phyloP scores from a whole-genome alignment of 208 protist species.

The Acanthamoeba castellanii region DNA sequence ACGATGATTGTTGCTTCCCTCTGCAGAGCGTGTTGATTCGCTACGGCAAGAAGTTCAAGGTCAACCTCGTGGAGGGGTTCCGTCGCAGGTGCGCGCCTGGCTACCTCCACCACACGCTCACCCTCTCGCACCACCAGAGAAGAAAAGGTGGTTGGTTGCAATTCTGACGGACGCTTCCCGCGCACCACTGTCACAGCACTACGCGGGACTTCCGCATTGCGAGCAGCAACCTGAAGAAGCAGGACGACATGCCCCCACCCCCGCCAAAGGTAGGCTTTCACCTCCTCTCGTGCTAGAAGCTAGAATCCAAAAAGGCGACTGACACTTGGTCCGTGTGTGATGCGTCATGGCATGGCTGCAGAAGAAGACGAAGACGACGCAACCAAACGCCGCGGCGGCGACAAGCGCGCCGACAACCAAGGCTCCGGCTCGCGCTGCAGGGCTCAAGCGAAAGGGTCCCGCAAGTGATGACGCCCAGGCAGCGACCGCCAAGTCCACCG shows the following conservation, averaged over 20 bases:
- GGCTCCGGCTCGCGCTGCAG: background rate
- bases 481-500: background rate
- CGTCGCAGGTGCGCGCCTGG: background rate
- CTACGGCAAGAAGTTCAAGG: conserved; percentile 65
- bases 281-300: background rate
- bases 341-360: background rate
- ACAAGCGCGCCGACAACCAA: background rate
- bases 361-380: conserved; percentile 45
- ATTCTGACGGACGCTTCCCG: too few species aligned
- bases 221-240: conserved; percentile 7
- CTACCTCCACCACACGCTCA: background rate
- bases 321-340: background rate
- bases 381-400: background rate
- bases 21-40: conserved; percentile 46
- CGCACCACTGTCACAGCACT: background rate
- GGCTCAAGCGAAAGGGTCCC: conserved; percentile 43
- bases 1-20: background rate
- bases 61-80: conserved; percentile 60
- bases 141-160: too few species aligned
- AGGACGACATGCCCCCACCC: conserved; percentile 6
- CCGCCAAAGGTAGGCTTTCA: background rate
- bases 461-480: background rate
- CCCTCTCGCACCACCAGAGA: background rate
- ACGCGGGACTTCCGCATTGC: conserved; percentile 54
- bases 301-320: background rate